A percentile compares a stretch with the other conserved stretches of the same genome.
Evolutionary conservation across 257 asterid genomes (phyloP).

Genomic region (Petunia secreta): DNA sequence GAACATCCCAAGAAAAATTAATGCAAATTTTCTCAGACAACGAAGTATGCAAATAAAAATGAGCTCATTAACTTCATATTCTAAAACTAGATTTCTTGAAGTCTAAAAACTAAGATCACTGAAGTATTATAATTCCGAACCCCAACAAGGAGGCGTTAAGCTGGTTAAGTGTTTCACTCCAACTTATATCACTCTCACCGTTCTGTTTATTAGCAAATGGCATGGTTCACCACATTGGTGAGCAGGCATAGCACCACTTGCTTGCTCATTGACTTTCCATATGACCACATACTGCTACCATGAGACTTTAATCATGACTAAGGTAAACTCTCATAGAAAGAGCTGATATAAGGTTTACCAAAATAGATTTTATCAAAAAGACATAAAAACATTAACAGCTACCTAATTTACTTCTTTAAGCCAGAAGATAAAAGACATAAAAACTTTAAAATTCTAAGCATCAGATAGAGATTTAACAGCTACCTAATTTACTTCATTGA

Average conservation of each 20-base stretch:
- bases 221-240: neutral
- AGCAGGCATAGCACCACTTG: neutral
- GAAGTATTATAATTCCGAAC: neutral
- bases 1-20: neutral
- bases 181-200: neutral
- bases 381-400: too few relatives aligned
- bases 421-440: neutral
- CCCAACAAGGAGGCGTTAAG: neutral
- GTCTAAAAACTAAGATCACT: neutral
- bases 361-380: too few relatives aligned
- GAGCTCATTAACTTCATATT: neutral
- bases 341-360: too few relatives aligned
- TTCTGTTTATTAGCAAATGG: neutral
- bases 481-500: slow-evolving; percentile 15
- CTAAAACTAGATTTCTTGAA: neutral
- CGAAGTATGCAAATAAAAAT: neutral
- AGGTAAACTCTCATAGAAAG: too few relatives aligned
- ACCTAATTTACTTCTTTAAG: too few relatives aligned
- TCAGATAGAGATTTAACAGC: slow-evolving; percentile 6
- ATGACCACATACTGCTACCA: neutral
- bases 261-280: neutral
- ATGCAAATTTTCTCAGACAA: neutral
- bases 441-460: neutral
- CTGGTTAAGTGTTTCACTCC: neutral
- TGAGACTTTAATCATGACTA: too few relatives aligned